Evolutionary conservation across 2,329 filamentous ascomycete species (phyloP), one percentile per base, ranked within the genome.

Genomic region (Cordyceps sp.): DNA sequence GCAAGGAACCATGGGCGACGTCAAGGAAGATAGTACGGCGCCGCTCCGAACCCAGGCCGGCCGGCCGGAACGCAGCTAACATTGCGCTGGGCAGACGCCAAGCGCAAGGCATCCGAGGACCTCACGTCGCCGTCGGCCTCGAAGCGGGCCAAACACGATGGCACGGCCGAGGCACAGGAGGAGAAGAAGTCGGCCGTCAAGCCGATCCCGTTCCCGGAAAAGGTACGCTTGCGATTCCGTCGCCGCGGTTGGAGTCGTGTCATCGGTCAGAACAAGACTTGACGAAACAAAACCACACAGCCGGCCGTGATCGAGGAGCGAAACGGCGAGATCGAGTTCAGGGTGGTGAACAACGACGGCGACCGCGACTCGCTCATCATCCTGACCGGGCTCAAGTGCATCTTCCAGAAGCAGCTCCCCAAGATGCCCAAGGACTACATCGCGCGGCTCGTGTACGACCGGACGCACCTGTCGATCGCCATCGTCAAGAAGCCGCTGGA

Each of bases 381-480:
- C 44, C 66, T 98, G 36, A 94, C 88, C 0, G 90, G 90, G 12
- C 64, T 98, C 34, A 98, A 96, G 53, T 93, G 86, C 50, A 92
- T 98, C 41, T 96, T 98, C 47, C 90, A 98, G 53, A 96, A 96
- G 46, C 90, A 98, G 50, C 66, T 98, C 6, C 90, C 90, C 1
- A 96, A 96, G 57, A 98, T 98, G 90, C 90, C 90, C 12, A 94
- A 96, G 55, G 90, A 96, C 50, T 98, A 98, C 53, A 96, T 98
- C 45, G 90, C 90, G 4, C 81, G 90, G 25, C 73, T 98, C 7
- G 90, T 98, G 36, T 98, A 98, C 58, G 90, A 98, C 55, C 78
- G 90, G 32, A 93, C 88, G 6, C 90, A 98, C 60, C 55, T 96
- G 38, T 93, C 84, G 25, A 93, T 98, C 45, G 90, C 90, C 16